Conservation (phyloP, 2,329 filamentous ascomycete species). For the Fusarium sp. region DNA sequence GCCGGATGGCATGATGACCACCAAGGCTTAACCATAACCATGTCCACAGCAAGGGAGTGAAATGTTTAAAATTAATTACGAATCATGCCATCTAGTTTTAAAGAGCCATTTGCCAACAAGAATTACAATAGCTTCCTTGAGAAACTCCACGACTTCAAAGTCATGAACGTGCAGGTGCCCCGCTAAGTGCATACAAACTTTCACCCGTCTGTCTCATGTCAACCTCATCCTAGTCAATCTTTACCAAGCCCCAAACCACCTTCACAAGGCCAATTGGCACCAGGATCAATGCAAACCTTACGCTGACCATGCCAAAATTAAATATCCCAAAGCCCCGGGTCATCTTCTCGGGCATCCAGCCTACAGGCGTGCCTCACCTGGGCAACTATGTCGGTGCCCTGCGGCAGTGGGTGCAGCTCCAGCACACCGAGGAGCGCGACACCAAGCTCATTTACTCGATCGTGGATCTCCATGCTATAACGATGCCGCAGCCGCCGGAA, state of each 20-base stretch:
- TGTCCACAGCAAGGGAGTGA: too few relatives aligned
- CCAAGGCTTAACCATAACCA: too few relatives aligned
- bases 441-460: slow-evolving; percentile 85
- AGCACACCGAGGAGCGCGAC: slow-evolving; percentile 70
- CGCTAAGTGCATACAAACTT: slow-evolving; percentile 47
- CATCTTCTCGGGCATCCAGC: slow-evolving; percentile 97
- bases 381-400: slow-evolving; percentile 96
- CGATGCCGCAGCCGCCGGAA: slow-evolving; percentile 76
- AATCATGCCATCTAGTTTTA: neutral
- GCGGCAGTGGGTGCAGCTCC: slow-evolving; percentile 86
- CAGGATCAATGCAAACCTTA: neutral
- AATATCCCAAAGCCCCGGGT: slow-evolving; percentile 55
- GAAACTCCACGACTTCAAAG: neutral
- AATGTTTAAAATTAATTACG: neutral
- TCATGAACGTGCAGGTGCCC: slow-evolving; percentile 12
- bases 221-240: slow-evolving; percentile 7
- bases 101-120: neutral
- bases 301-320: slow-evolving; percentile 20
- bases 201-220: slow-evolving; percentile 7
- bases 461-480: slow-evolving; percentile 95
- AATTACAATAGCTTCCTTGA: neutral
- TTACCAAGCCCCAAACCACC: neutral
- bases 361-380: slow-evolving; percentile 92
- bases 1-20: neutral
- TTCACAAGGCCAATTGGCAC: neutral